Base-by-base conservation (phyloP, 495 filamentous ascomycete genomes). In the Neurospora pannonica region DNA sequence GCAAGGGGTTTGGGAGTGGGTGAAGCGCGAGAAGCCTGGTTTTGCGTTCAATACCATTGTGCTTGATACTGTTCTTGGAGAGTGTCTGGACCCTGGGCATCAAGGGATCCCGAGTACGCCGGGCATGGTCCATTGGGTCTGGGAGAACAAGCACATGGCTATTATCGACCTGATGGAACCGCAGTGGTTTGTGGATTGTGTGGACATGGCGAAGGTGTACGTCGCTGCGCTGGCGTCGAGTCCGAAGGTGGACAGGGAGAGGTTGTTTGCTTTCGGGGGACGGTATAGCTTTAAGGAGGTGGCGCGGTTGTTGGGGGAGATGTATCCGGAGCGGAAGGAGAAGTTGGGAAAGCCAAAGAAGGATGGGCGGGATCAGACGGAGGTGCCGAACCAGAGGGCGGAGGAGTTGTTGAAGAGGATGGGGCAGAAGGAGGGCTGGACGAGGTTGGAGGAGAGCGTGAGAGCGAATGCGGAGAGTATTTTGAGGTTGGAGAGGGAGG, bases 1-100 rank as follows among this genome's bases (percentile, higher is more conserved):
- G 76, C 70, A 80, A 69, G 76, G 75, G 0, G 62, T 80, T 36
- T 84, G 83, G 83, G 78, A 81, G 15, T 84, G 83, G 82, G 77
- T 84, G 5, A 43, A 54, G 21, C 74, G 62, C 19, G 77, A 80
- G 36, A 76, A 79, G 36, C 82, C 80, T 0, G 19, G 28, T 13
- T 84, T 79, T 46, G 48, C 74, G n/a, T 82, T 84, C 70, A 82
- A 82, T 62, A 70, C 77, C 5, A 43, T 84, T 42, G 67, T 84
- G 28, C 71, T 79, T 31, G 78, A 78, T 15, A 81, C 79, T 1
- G 82, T 81, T 21, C 76, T 84, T 2, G 82, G 82, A 6, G 71
- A 78, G 71, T 79, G 76, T 71, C 75, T 84, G 1, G 79, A 81
- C 54, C 78, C 81, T 24, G 67, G 73, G 46, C 60, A 80, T 28